A percentile compares a stretch with the other conserved stretches of the same genome.
Evolutionary conservation across 371 early-diverging fungal species (phyloP).

Genomic region (Mortierella sp.): DNA sequence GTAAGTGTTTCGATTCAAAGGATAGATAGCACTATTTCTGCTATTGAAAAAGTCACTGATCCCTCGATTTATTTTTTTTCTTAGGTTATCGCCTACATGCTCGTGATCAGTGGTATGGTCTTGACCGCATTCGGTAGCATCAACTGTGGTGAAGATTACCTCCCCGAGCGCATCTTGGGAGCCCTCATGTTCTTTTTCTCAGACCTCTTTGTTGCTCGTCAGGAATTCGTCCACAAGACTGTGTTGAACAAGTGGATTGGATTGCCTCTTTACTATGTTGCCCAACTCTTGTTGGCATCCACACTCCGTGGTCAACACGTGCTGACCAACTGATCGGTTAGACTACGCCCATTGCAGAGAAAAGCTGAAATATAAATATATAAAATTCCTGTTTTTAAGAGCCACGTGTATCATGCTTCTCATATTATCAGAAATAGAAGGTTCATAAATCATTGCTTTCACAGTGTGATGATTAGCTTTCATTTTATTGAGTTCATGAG

Average conservation of each 20-base stretch:
- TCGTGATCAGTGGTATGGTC: conserved; percentile 53
- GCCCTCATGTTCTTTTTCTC: conserved; percentile 54
- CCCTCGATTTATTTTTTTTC: not conserved
- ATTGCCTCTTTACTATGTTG: conserved; percentile 49
- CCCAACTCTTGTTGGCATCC: conserved; percentile 45
- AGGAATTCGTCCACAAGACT: conserved; percentile 49
- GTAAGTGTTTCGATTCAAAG: conserved; percentile 19
- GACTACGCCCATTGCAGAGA: not conserved
- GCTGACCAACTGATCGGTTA: conserved; percentile 1
- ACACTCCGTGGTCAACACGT: conserved; percentile 46
- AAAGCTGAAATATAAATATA: not conserved
- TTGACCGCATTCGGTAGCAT: conserved; percentile 47
- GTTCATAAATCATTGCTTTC: no score
- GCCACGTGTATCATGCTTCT: no score
- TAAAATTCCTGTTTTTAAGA: no score
- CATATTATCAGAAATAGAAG: no score
- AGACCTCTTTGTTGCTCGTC: conserved; percentile 53
- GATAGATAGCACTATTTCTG: not conserved
- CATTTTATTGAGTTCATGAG: not conserved
- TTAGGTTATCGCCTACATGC: conserved; percentile 51
- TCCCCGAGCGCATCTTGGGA: conserved; percentile 50
- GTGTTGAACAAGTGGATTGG: conserved; percentile 54
- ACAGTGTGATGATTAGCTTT: no score
- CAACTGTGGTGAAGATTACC: conserved; percentile 23
- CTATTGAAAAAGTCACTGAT: not conserved